A percentile compares a stretch with the other conserved stretches of the same genome.
phyloP scores from a whole-genome alignment of 495 filamentous ascomycete genomes.

The Monascus purpureus region DNA sequence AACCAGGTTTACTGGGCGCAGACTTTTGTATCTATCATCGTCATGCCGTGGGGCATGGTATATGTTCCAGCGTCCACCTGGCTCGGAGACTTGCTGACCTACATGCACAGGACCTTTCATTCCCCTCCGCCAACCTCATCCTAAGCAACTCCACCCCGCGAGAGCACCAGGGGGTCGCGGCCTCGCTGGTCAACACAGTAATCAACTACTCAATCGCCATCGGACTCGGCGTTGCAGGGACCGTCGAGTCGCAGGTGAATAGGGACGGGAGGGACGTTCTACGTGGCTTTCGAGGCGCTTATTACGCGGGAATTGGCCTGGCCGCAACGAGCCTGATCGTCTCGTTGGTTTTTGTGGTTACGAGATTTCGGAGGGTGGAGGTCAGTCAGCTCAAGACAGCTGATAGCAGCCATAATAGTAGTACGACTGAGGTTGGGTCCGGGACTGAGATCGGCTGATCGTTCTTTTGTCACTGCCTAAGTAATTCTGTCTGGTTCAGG shows the following conservation, averaged over 20 bases:
- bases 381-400: too few species aligned
- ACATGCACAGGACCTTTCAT: slow-evolving; percentile 28
- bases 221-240: slow-evolving; percentile 48
- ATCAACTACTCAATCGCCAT: slow-evolving; percentile 49
- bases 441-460: too few species aligned
- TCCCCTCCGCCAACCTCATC: slow-evolving; percentile 40
- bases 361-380: too few species aligned
- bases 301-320: slow-evolving; percentile 41
- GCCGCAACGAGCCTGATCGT: slow-evolving; percentile 5
- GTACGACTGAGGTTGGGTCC: too few species aligned
- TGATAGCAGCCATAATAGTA: too few species aligned
- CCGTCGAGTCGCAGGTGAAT: slow-evolving; percentile 38
- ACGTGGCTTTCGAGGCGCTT: slow-evolving; percentile 40
- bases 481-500: too few species aligned
- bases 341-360: slow-evolving; percentile 7
- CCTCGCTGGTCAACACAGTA: slow-evolving; percentile 42
- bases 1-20: slow-evolving; percentile 31
- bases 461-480: too few species aligned
- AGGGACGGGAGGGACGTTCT: slow-evolving; percentile 28
- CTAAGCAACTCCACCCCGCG: slow-evolving; percentile 40
- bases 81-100: background rate
- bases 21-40: slow-evolving; percentile 29
- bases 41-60: slow-evolving; percentile 43
- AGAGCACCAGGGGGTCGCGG: slow-evolving; percentile 50
- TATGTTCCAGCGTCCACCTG: background rate